Evolutionary conservation across 2,329 filamentous ascomycete species (phyloP).

Genomic region (Fusarium buharicum): DNA sequence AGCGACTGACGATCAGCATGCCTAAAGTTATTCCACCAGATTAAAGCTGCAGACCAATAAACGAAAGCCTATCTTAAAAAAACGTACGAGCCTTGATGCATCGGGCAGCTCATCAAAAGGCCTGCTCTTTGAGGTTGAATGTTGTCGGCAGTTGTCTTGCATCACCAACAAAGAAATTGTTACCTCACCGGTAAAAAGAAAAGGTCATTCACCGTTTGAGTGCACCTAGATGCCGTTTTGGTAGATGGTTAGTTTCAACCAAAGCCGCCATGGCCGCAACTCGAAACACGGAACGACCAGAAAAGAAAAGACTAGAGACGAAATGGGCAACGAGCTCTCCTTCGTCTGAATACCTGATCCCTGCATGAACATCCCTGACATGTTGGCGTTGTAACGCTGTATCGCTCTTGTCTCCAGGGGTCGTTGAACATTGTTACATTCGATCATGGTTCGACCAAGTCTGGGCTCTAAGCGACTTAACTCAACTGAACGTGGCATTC

Average conservation of each 20-base stretch:
- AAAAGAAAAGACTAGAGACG: constrained; percentile 23
- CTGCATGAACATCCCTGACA: constrained; percentile 1
- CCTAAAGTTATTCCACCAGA: neutral
- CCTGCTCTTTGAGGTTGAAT: neutral
- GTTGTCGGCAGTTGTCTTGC: neutral
- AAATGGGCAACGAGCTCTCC: constrained; percentile 5
- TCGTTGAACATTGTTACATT: constrained; percentile 16
- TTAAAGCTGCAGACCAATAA: neutral
- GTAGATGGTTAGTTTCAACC: constrained; percentile 25
- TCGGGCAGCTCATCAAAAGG: neutral
- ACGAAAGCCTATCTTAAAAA: neutral
- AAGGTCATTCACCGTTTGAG: constrained; percentile 14
- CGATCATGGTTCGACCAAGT: constrained; percentile 11
- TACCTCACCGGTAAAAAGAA: constrained; percentile 21
- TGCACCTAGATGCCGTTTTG: constrained; percentile 9
- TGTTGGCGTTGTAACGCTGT: constrained; percentile 15
- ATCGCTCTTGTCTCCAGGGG: constrained; percentile 13
- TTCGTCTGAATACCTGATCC: constrained; percentile 3
- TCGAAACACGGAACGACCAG: constrained; percentile 39
- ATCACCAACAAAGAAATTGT: constrained; percentile 5
- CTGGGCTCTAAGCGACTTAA: constrained; percentile 11
- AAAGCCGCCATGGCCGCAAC: constrained; percentile 37
- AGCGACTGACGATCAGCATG: constrained; percentile 27
- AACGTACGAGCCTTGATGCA: constrained; percentile 26
- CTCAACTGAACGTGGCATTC: constrained; percentile 3